Base-by-base conservation (phyloP, 176 grass and related monocot genomes). In the Oryza punctata region DNA sequence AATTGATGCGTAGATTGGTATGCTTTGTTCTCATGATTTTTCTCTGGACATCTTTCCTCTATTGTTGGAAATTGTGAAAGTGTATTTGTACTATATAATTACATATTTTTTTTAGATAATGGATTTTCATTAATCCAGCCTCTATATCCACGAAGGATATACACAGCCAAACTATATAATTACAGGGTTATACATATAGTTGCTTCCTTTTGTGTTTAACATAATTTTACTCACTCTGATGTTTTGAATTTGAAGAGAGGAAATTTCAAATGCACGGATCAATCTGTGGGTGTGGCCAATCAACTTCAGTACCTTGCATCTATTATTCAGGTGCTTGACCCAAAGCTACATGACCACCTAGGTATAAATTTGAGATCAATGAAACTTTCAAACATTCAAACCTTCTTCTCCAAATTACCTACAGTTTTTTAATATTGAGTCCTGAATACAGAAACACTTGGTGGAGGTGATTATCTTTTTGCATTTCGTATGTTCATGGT, bases 401-500 rank as follows among this genome's bases (percentile, higher is more conserved):
- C 68, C 23, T 91, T 65, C 24, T 29, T 69, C 72, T 69, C 16
- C 41, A 68, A 47, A 76, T 63, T 78, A 14, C 63, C 26, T 67
- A 30, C 69, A 75, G 2, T 78, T 81, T 81, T 66, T 66, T 85
- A 71, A 78, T 65, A 1, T 37, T 78, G 19, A 69, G 1, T 78
- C 7, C 40, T 88, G 40, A 75, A 83, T 11, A 77, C 89, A 99
- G 97, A 99, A 90, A 85, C 89, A 70, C 89, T 99, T 32, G 97
- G 97, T 73, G 97, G 97, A 85, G 97, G 97, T 72, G 97, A 99
- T 81, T 99, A 99, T 83, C 89, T 99, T 32, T 99, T 99, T 79
- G 97, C 97, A 19, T 96, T 99, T 86, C 97, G 97, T 29, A 99
- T 99, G 97, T 99, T 99, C 67, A 99, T 99, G 97, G 97, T 99